Conservation (phyloP, 2,329 filamentous ascomycete species). For the Fusarium keratoplasticum region DNA sequence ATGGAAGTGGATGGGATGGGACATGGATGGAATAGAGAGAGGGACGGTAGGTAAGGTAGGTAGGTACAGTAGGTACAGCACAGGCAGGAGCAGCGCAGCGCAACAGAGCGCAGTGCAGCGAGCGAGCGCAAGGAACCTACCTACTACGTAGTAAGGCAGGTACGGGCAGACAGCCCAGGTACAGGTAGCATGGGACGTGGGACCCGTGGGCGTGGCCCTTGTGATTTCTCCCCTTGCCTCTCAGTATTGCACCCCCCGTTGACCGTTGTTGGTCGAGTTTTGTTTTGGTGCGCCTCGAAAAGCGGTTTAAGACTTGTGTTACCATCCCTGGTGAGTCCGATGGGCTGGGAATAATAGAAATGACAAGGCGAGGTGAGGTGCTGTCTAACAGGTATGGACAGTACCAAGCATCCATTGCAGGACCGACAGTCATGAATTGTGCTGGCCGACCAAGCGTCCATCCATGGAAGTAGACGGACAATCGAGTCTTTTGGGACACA, state of each 20-base stretch:
- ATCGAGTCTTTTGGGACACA: neutral
- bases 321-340: slow-evolving; percentile 28
- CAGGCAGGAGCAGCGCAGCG: slow-evolving; percentile 1
- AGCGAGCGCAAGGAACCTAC: slow-evolving; percentile 4
- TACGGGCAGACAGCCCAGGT: slow-evolving; percentile 24
- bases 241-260: slow-evolving; percentile 40
- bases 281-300: slow-evolving; percentile 41
- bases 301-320: slow-evolving; percentile 41
- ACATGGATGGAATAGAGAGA: slow-evolving; percentile 31
- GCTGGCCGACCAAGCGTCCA: neutral
- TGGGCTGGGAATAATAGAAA: slow-evolving; percentile 8
- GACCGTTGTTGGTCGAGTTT: slow-evolving; percentile 38
- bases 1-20: slow-evolving; percentile 8
- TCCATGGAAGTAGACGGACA: neutral
- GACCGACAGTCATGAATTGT: slow-evolving; percentile 8
- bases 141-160: slow-evolving; percentile 11
- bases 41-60: neutral
- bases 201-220: slow-evolving; percentile 42
- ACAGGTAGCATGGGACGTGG: slow-evolving; percentile 37
- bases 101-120: neutral
- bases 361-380: neutral
- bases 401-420: neutral
- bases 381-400: neutral
- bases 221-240: slow-evolving; percentile 24
- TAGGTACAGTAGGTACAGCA: neutral